Percentiles rank a stretch among this genome's conserved stretches.
Conservation (phyloP, 495 filamentous ascomycete species). For the Tuber umbilicatum region DNA sequence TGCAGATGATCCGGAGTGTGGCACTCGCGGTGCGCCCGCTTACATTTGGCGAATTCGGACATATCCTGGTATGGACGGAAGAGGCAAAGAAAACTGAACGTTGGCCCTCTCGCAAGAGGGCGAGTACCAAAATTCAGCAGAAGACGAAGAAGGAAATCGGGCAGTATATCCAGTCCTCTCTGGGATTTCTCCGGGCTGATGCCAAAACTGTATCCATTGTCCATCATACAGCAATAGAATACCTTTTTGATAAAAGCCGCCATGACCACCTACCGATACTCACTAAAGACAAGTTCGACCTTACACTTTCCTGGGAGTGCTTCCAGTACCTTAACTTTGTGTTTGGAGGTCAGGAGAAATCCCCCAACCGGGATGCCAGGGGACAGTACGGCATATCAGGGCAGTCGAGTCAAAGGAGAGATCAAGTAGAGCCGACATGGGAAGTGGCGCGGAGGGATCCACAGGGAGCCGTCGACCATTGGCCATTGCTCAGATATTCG, state of each 20-base stretch:
- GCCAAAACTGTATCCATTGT: background rate
- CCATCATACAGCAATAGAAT: background rate
- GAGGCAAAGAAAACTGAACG: background rate
- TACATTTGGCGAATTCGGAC: background rate
- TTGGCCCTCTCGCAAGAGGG: background rate
- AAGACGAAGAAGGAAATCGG: background rate
- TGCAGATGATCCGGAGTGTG: background rate
- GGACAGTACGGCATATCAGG: fast-evolving
- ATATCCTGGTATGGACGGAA: background rate
- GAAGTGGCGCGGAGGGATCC: background rate
- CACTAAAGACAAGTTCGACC: background rate
- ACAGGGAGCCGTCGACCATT: background rate
- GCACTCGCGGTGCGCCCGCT: background rate
- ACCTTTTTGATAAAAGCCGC: background rate
- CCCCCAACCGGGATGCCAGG: fast-evolving
- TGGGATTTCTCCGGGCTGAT: background rate
- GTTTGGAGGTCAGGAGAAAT: background rate
- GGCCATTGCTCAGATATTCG: background rate
- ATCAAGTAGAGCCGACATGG: background rate
- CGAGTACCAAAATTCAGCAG: too few relatives aligned
- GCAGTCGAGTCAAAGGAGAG: too few relatives aligned
- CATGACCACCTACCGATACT: background rate
- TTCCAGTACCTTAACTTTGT: background rate
- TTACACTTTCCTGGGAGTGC: background rate
- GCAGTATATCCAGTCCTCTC: background rate